Evolutionary conservation across 1,284 basidiomycete species (phyloP), one percentile per base, ranked within the genome.

Genomic region (Ustilago esculenta): DNA sequence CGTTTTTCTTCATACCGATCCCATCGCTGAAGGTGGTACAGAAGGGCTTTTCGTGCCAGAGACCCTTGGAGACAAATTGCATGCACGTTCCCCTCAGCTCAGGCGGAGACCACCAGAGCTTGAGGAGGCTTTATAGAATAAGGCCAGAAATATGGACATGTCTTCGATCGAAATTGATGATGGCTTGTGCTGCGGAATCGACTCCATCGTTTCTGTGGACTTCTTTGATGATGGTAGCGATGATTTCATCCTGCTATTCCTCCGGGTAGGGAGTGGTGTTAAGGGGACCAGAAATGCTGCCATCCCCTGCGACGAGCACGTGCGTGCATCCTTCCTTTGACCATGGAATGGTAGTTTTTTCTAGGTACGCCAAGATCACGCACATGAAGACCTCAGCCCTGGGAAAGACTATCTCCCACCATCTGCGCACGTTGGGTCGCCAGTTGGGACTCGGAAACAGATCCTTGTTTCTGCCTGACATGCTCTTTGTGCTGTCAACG

Each of bases 51-150:
- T 27, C 18, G 35, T 39, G 39, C 24, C 25, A 48, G 11, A 48
- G 36, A 18, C 46, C 35, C 27, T 48, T 48, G 36, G 47, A 49
- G 6, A 40, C 27, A 15, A 49, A 23, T 15, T 35, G 5, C 33
- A 46, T 36, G 11, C 9, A 14, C 21, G 24, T 10, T 4, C 21
- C 21, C 3, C 21, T 10, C 14, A 41, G 27, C 11, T 25, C 27
- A 5, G 39, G 39, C 6, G 39, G 39, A 14, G 17, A 4, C 15
- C 3, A 6, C 39, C 39, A 41, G 14, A 41, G 39, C 7, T 25
- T 4, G n/a, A 41, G 7, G 11, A 41, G 23, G 7, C n/a, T n/a
- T n/a, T n/a, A n/a, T n/a, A n/a, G n/a, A n/a, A n/a, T n/a, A n/a
- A n/a, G n/a, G n/a, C n/a, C n/a, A n/a, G n/a, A n/a, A n/a, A n/a